phyloP scores from a whole-genome alignment of 2,329 filamentous ascomycete species.

The Xylariaceae sp. region DNA sequence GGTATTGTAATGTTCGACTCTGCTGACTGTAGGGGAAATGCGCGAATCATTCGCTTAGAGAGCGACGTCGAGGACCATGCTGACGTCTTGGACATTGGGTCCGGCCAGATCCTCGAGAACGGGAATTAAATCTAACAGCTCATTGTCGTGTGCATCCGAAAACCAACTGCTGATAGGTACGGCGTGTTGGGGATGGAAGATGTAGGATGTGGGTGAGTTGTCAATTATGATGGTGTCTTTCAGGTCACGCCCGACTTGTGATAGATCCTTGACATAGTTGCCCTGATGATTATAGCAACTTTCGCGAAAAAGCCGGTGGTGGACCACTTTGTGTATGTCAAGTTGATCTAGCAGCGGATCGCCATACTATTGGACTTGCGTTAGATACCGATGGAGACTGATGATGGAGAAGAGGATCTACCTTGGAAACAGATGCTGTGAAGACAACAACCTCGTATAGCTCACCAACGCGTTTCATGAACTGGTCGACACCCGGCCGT shows the following conservation, averaged over 20 bases:
- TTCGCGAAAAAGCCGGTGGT: constrained; percentile 93
- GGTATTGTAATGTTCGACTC: constrained; percentile 23
- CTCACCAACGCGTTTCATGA: constrained; percentile 98
- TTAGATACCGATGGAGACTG: constrained; percentile 19
- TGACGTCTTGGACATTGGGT: constrained; percentile 87
- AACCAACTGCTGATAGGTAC: constrained; percentile 99
- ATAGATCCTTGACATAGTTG: constrained; percentile 98
- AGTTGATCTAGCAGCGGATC: constrained; percentile 94
- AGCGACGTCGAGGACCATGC: constrained; percentile 91
- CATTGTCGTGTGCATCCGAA: constrained; percentile 98
- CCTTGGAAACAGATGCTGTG: constrained; percentile 96
- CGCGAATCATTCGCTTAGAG: constrained; percentile 46
- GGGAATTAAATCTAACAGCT: constrained; percentile 93
- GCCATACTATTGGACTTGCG: constrained; percentile 63
- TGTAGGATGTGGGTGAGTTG: constrained; percentile 98
- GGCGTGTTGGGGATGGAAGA: constrained; percentile 98
- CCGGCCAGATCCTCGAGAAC: constrained; percentile 95
- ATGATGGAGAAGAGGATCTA: constrained; percentile 39
- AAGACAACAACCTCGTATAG: constrained; percentile 98
- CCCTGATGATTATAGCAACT: constrained; percentile 99
- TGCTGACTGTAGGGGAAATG: constrained; percentile 26
- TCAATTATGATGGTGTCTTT: constrained; percentile 99
- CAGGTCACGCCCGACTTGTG: constrained; percentile 90
- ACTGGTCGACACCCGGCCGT: constrained; percentile 94
- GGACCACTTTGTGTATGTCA: constrained; percentile 94